A percentile compares a stretch with the other conserved stretches of the same genome.
Evolutionary conservation across 1,284 basidiomycete species (phyloP).

Genomic region (Rhodotorula sp.): DNA sequence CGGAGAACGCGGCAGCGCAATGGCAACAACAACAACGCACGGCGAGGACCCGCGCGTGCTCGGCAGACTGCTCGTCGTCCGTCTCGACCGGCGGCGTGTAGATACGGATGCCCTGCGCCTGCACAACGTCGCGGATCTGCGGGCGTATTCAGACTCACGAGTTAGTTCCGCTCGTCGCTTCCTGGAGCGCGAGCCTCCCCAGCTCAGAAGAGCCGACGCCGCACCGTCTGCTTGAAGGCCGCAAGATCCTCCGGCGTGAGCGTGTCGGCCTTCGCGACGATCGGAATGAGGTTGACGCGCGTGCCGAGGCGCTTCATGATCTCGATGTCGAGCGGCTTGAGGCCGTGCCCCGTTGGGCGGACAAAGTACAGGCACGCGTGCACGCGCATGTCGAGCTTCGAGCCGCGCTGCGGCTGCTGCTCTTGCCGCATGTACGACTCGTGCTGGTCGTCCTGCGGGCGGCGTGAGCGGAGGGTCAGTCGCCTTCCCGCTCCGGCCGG

Average conservation of each 20-base stretch:
- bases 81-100: constrained; percentile 90
- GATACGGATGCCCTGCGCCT: constrained; percentile 88
- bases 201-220: constrained; percentile 39
- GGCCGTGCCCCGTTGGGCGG: constrained; percentile 79
- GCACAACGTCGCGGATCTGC: constrained; percentile 85
- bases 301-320: constrained; percentile 98
- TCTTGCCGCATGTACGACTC: constrained; percentile 99
- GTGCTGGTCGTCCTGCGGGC: constrained; percentile 82
- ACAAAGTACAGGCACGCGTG: constrained; percentile 99
- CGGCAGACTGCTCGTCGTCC: constrained; percentile 84
- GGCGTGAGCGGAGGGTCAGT: background rate
- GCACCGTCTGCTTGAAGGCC: constrained; percentile 87
- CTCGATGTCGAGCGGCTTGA: constrained; percentile 98
- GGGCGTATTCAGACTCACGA: background rate
- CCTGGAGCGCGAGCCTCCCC: background rate
- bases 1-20: constrained; percentile 14
- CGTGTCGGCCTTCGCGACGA: constrained; percentile 94
- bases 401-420: constrained; percentile 89
- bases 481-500: background rate
- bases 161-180: background rate
- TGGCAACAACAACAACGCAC: background rate
- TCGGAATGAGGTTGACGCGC: constrained; percentile 95
- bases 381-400: constrained; percentile 93
- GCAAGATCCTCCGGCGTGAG: constrained; percentile 89
- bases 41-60: constrained; percentile 82